Base-by-base conservation (phyloP, 1,139 yeast species). In the Spathaspora sp. region DNA sequence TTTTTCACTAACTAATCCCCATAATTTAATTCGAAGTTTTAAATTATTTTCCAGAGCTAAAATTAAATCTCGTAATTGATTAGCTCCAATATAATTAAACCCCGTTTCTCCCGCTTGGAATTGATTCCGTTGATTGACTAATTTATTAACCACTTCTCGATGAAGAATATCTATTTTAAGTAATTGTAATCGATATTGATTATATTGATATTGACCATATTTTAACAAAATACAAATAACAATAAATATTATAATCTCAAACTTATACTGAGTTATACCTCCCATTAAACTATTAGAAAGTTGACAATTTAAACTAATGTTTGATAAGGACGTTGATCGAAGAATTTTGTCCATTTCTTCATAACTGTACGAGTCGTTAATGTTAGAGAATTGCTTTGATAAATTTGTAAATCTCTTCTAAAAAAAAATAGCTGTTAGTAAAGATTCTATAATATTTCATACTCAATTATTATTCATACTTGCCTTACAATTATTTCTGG, bases 401-500 rank as follows among this genome's bases (percentile, higher is more conserved):
- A 55, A 44, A 65, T 50, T 43, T 57, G 65, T 25, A 60, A 48
- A 51, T 63, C 67, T 64, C 54, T 64, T 61, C 76, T 74, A 65
- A 38, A 55, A 52, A 50, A 45, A 40, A 41, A n/a, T n/a, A n/a
- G n/a, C n/a, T 38, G 62, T 58, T 60, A 57, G 64, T 59, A 59
- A n/a, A n/a, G n/a, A n/a, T n/a, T n/a, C n/a, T 15, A 37, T n/a
- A 20, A 8, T n/a, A 25, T 10, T 38, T 7, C 29, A 18, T 18
- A 18, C 7, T 18, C 15, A 18, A 17, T 18, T 18, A 23, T 17
- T 34, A 27, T 38, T 48, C 47, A 56, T 75, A 83, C 91, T 80
- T 83, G 88, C 57, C 57, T 86, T 85, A 86, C 90, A 72, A 81
- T 82, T 64, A 87, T 80, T 60, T 88, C 95, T 41, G 88, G 85